phyloP scores from a whole-genome alignment of 2,329 filamentous ascomycete species.

The Zelopaecilomyces penicillatus region DNA sequence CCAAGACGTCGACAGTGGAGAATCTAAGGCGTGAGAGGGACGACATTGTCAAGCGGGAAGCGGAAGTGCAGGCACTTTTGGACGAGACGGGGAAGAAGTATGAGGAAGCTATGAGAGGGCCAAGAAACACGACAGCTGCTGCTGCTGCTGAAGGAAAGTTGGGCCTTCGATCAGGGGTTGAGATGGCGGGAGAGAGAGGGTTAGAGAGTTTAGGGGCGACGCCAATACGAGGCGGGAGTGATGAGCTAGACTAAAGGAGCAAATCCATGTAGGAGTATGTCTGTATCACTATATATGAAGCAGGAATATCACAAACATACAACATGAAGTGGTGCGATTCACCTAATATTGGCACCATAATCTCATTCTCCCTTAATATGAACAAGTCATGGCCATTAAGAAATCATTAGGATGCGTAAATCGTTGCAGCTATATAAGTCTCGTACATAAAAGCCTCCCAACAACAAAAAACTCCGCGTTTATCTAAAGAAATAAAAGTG shows the following conservation, averaged over 20 bases:
- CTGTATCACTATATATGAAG: background rate
- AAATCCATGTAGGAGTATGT: constrained; percentile 12
- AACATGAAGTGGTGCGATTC: too few species aligned
- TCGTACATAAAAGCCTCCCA: too few species aligned
- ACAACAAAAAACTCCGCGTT: too few species aligned
- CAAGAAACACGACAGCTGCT: constrained; percentile 8
- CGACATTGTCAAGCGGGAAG: constrained; percentile 60
- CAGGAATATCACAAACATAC: too few species aligned
- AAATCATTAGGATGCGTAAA: too few species aligned
- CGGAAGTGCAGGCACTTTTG: constrained; percentile 70
- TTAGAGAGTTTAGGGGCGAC: constrained; percentile 28
- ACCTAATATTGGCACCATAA: too few species aligned
- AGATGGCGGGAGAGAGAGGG: constrained; percentile 24
- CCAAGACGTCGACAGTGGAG: constrained; percentile 55
- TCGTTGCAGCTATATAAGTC: too few species aligned
- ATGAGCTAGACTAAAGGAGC: constrained; percentile 9
- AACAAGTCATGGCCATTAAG: too few species aligned
- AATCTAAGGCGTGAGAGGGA: constrained; percentile 60
- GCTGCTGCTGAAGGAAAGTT: constrained; percentile 2
- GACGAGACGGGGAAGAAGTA: constrained; percentile 69
- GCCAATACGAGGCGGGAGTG: constrained; percentile 17
- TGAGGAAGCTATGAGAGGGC: constrained; percentile 33
- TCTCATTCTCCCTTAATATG: too few species aligned
- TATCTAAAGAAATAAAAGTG: too few species aligned
- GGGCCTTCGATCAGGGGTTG: background rate